Conservation (phyloP, 192 early-diverging fungal genomes). For the Backusella tarrabulga region DNA sequence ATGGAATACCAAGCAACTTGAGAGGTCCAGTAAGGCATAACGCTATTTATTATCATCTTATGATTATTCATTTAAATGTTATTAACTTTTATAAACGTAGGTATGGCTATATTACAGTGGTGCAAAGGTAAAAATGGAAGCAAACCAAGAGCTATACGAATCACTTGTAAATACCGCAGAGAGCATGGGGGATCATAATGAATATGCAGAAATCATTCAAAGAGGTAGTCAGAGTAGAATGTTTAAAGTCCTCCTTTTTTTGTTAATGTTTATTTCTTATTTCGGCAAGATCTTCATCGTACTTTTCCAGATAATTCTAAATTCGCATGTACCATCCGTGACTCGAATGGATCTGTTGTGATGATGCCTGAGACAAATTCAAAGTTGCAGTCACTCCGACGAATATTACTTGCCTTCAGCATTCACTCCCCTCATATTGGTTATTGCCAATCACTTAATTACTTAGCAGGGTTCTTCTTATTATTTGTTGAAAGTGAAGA, state of each 20-base stretch:
- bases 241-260: neutral
- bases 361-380: constrained; percentile 45
- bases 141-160: constrained; percentile 57
- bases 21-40: constrained; percentile 47
- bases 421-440: constrained; percentile 72
- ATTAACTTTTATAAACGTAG: constrained; percentile 32
- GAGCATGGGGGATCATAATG: constrained; percentile 52
- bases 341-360: neutral
- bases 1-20: constrained; percentile 67
- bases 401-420: constrained; percentile 71
- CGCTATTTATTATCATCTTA: neutral
- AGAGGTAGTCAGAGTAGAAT: constrained; percentile 41
- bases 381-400: constrained; percentile 57
- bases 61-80: neutral
- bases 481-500: constrained; percentile 74
- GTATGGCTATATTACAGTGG: constrained; percentile 68
- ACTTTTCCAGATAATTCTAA: constrained; percentile 82
- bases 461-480: constrained; percentile 71
- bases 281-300: constrained; percentile 65
- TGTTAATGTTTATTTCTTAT: constrained; percentile 19
- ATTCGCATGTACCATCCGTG: constrained; percentile 51
- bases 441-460: constrained; percentile 85
- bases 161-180: constrained; percentile 44
- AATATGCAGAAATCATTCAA: constrained; percentile 68
- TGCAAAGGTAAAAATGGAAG: constrained; percentile 53